These are phyloP conservation scores for Penicillium alfredii DNA, from an alignment of 495 filamentous ascomycete species.

Conservation along the genomic window DNA sequence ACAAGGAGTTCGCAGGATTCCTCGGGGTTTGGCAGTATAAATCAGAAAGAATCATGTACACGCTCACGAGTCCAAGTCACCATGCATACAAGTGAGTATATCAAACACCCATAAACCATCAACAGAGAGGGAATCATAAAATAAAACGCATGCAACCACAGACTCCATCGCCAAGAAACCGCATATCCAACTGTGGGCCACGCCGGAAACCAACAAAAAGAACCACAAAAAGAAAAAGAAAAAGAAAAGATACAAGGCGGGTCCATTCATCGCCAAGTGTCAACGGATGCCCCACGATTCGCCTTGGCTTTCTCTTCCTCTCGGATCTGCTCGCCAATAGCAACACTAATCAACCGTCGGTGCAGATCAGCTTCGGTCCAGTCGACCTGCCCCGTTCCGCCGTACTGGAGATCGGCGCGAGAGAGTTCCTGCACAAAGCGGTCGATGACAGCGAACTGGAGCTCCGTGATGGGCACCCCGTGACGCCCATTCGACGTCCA, in stretches of 20 bases:
- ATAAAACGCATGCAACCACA: slow-evolving; percentile 8
- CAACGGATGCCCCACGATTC: slow-evolving; percentile 21
- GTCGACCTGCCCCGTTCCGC: slow-evolving; percentile 37
- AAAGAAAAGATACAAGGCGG: slow-evolving; percentile 1
- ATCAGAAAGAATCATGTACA: slow-evolving; percentile 12
- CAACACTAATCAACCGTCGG: slow-evolving; percentile 41
- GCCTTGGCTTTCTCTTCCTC: slow-evolving; percentile 28
- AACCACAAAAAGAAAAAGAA: slow-evolving; percentile 4
- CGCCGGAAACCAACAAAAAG: not conserved
- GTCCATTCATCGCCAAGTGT: slow-evolving; percentile 27
- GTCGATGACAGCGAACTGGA: slow-evolving; percentile 43
- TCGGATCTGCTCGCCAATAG: slow-evolving; percentile 45
- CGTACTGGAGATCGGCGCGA: slow-evolving; percentile 31
- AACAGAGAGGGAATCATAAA: slow-evolving; percentile 23
- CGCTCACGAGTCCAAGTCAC: slow-evolving; percentile 7
- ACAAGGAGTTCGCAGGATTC: slow-evolving; percentile 12
- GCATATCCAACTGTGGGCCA: slow-evolving; percentile 10
- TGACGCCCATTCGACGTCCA: slow-evolving; percentile 41
- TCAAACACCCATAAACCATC: no score
- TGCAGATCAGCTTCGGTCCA: slow-evolving; percentile 45
- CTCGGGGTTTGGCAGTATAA: no score
- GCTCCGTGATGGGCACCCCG: slow-evolving; percentile 41
- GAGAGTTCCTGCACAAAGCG: slow-evolving; percentile 40
- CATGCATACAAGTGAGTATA: no score
- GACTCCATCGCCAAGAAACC: slow-evolving; percentile 9